phyloP scores from a whole-genome alignment of 78 protist species.

The Diacronema lutheri region DNA sequence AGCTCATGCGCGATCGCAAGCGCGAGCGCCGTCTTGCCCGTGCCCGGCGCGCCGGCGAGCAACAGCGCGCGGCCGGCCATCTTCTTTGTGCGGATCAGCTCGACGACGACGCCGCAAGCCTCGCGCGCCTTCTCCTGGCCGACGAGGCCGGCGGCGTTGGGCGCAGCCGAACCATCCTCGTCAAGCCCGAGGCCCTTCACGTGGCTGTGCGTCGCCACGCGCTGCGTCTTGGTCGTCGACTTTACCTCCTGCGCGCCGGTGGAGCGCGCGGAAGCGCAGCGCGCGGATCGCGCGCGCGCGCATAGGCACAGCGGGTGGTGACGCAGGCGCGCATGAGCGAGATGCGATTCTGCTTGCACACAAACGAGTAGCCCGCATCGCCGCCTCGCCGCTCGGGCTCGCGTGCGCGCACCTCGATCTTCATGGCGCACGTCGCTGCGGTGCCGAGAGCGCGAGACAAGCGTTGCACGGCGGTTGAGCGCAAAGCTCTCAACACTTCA shows the following conservation, averaged over 20 bases:
- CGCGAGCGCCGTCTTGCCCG: conserved; percentile 96
- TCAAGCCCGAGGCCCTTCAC: conserved; percentile 96
- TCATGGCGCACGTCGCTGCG: neutral
- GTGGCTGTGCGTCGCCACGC: conserved; percentile 96
- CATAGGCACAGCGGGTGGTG: neutral
- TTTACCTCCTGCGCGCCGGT: conserved; percentile 74
- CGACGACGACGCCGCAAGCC: conserved; percentile 97
- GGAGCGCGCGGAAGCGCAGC: conserved; percentile 56
- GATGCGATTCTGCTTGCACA: too few species aligned
- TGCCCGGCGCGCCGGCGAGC: conserved; percentile 97
- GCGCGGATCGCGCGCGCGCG: neutral
- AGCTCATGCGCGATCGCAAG: conserved; percentile 95
- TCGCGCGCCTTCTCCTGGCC: conserved; percentile 98
- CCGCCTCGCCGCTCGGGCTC: neutral
- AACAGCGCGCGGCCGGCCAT: conserved; percentile 99
- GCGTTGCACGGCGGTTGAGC: too few species aligned
- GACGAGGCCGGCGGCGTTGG: conserved; percentile 90
- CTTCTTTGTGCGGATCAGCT: conserved; percentile 91
- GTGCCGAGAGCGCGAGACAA: neutral
- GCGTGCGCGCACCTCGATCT: neutral
- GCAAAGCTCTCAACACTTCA: too few species aligned
- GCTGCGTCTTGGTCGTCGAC: conserved; percentile 77
- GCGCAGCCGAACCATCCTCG: conserved; percentile 84
- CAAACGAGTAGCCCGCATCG: neutral
- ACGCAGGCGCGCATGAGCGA: neutral